Base-by-base conservation (phyloP, 768 basidiomycete species). In the Saitozyma sp. region DNA sequence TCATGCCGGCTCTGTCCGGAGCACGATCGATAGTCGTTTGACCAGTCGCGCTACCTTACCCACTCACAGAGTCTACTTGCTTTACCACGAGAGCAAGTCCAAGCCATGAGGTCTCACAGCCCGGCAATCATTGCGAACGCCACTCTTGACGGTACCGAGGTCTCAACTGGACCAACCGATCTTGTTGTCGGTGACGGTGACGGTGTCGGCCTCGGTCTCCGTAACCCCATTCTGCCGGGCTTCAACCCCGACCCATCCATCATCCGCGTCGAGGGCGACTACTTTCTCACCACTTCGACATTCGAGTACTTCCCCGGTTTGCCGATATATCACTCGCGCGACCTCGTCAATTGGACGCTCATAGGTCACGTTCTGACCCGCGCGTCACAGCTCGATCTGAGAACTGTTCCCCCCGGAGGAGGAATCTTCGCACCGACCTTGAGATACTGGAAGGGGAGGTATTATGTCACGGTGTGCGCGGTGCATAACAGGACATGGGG, bases 221-320 rank as follows among this genome's bases (percentile, higher is more conserved):
- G 39, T 45, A 75, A 75, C 56, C 73, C 73, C n/a, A 73, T 75
- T 53, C 40, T 75, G 10, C 69, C 71, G 8, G 73, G 73, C 14
- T 75, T 73, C 71, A 76, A 76, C 62, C 74, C 74, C 0, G 74
- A 76, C 57, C 74, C 74, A 0, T 63, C 74, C 14, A 63, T 73
- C 49, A 52, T 62, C 46, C 20, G 49, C n/a, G 62, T 68, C 10
- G 63, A 55, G 16, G 71, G 66, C 2, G 65, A 57, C 41, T 75
- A 70, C 64, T 75, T 70, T 43, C 19, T 73, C 29, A 46, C 58
- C n/a, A n/a, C n/a, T n/a, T n/a, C n/a, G n/a, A n/a, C n/a, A n/a
- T n/a, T n/a, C n/a, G n/a, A n/a, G n/a, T n/a, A 75, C 59, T 75
- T 66, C 52, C 74, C 71, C 3, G 74, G 69, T 6, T 54, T 71